A percentile compares a stretch with the other conserved stretches of the same genome.
These are phyloP conservation scores for Kodamaea alishanica DNA, from an alignment of 1,139 yeast species.

Conservation along the genomic window DNA sequence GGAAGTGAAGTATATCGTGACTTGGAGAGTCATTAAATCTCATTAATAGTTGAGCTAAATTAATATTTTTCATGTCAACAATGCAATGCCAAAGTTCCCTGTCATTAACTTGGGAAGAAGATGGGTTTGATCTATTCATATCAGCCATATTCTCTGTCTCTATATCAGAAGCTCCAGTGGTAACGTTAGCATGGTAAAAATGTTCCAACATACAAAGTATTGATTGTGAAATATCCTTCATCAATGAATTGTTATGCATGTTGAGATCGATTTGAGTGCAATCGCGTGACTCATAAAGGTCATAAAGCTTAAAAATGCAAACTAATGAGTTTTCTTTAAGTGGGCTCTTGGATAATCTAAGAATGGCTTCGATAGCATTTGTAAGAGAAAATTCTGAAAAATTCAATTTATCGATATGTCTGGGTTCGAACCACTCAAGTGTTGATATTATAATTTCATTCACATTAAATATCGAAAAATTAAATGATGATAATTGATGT, in stretches of 20 bases:
- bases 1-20: conserved; percentile 10
- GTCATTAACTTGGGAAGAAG: conserved; percentile 8
- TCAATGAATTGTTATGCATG: conserved; percentile 4
- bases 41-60: conserved; percentile 19
- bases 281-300: conserved; percentile 11
- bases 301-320: conserved; percentile 7
- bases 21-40: conserved; percentile 16
- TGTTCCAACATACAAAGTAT: conserved; percentile 11
- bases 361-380: conserved; percentile 1
- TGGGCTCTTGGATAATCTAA: neutral
- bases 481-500: conserved; percentile 12
- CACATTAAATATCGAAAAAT: conserved; percentile 11
- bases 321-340: conserved; percentile 5
- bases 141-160: neutral
- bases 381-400: conserved; percentile 2
- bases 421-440: conserved; percentile 9
- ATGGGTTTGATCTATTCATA: neutral
- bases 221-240: conserved; percentile 11
- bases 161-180: too few species aligned
- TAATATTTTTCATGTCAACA: conserved; percentile 16
- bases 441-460: conserved; percentile 13
- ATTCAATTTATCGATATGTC: conserved; percentile 2
- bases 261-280: conserved; percentile 8
- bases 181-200: conserved; percentile 8
- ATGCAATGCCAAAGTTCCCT: conserved; percentile 20